Conservation (phyloP, 192 early-diverging fungal genomes). For the Coemansia sp. region DNA sequence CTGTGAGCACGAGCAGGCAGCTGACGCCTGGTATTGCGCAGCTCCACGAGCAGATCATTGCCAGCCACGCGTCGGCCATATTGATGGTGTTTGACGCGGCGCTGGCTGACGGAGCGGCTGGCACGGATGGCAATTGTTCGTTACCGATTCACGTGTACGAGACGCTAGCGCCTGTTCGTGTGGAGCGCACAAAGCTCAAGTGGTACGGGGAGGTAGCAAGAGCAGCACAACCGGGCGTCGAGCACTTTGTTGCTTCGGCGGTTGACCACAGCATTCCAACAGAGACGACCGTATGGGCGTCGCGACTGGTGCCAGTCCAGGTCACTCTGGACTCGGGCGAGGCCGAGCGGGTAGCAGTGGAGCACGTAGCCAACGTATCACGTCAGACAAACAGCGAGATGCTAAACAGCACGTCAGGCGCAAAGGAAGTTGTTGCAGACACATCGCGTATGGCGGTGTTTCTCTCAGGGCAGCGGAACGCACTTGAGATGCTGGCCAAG, state of each 20-base stretch:
- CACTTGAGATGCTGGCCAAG: slow-evolving; percentile 46
- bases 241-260: slow-evolving; percentile 23
- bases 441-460: slow-evolving; percentile 35
- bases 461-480: slow-evolving; percentile 44
- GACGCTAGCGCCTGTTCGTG: slow-evolving; percentile 26
- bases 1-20: slow-evolving; percentile 19
- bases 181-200: slow-evolving; percentile 17
- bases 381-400: slow-evolving; percentile 18
- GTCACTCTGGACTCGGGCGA: slow-evolving; percentile 48
- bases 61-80: slow-evolving; percentile 26
- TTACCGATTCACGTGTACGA: slow-evolving; percentile 46
- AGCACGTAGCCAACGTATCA: slow-evolving; percentile 43
- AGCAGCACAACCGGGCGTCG: neutral
- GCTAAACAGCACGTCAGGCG: neutral
- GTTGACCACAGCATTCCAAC: slow-evolving; percentile 6
- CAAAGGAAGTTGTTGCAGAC: neutral
- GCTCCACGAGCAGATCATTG: slow-evolving; percentile 38
- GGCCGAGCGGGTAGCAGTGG: slow-evolving; percentile 51
- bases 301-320: slow-evolving; percentile 32
- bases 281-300: slow-evolving; percentile 29
- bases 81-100: slow-evolving; percentile 47
- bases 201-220: slow-evolving; percentile 1
- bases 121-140: slow-evolving; percentile 10
- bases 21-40: slow-evolving; percentile 13
- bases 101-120: slow-evolving; percentile 18